Conservation (phyloP, 1,284 basidiomycete species). For the Puccinia polysora region DNA sequence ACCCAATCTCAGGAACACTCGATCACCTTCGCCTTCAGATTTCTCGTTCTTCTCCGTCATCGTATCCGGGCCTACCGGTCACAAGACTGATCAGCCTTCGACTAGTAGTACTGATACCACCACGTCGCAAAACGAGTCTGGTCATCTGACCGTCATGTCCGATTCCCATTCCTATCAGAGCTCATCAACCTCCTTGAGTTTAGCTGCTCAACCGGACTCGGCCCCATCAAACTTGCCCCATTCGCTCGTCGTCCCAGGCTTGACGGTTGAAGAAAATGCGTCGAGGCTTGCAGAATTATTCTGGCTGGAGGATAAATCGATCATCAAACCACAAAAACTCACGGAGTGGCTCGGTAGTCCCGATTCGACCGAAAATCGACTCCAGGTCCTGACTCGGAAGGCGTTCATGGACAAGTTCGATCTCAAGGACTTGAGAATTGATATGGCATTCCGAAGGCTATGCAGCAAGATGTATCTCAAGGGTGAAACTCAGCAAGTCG, state of each 20-base stretch:
- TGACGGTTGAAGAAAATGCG: slow-evolving; percentile 60
- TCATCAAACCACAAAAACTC: slow-evolving; percentile 80
- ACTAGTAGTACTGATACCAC: too few species aligned
- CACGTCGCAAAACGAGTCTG: not conserved
- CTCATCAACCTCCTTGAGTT: not conserved
- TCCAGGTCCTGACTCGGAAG: slow-evolving; percentile 70
- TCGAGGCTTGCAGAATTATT: slow-evolving; percentile 71
- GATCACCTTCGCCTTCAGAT: slow-evolving; percentile 7
- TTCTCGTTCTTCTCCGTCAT: slow-evolving; percentile 19
- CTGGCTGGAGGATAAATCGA: slow-evolving; percentile 80
- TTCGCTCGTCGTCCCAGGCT: not conserved
- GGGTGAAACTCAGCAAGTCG: slow-evolving; percentile 95
- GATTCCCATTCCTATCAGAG: not conserved
- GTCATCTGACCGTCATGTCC: not conserved
- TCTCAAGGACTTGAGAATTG: slow-evolving; percentile 73
- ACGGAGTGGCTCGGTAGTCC: slow-evolving; percentile 85
- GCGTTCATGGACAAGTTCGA: slow-evolving; percentile 86
- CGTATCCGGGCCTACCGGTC: not conserved
- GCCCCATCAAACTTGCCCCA: not conserved
- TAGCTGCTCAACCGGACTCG: not conserved
- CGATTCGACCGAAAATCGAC: slow-evolving; percentile 54
- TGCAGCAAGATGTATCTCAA: slow-evolving; percentile 88
- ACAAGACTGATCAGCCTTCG: too few species aligned
- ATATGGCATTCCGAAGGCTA: slow-evolving; percentile 85
- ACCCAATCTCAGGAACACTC: slow-evolving; percentile 6